Evolutionary conservation across 1,139 yeast genomes (phyloP), one percentile per base, ranked within the genome.

Genomic region (Geotrichum fermentans): DNA sequence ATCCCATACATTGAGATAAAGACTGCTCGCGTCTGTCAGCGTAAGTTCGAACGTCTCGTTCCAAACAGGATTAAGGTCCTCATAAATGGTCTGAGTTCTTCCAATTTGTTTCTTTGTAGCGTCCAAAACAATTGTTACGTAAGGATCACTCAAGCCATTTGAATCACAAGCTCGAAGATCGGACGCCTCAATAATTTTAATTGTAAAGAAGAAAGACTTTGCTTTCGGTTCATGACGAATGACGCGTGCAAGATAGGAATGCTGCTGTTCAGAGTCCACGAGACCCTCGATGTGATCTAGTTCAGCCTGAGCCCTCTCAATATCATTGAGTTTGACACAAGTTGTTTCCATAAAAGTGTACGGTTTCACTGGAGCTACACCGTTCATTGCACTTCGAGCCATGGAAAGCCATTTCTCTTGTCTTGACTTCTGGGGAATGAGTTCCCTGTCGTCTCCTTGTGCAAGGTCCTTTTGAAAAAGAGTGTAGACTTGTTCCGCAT

Each of bases 61-160:
- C 95, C 96, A 92, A 22, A 77, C 79, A 0, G 97, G 97, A 58
- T 81, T 81, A 32, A 77, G 68, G 4, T 82, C 78, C 50, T 78
- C 78, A 40, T 73, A 72, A 7, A 85, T 71, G 0, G 82, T 75
- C 59, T 88, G 74, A 0, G 97, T 89, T 56, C 79, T 79, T 4
- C 87, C 95, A 44, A 86, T 73, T 18, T 82, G 78, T 47, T 72
- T 73, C 45, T 79, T 73, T 1, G 73, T 73, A 43, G 69, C 68
- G 6, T 83, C 77, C 55, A 88, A 95, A 3, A 79, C 74, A 22
- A 90, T 64, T 0, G 83, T 77, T 0, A 86, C 84, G 58, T 83
- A 83, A 0, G 94, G 79, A 56, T 80, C 82, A 5, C 87, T 69
- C 1, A 77, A 66, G 0, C 78, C 78, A 52, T 79, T 80, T 45